A percentile compares a stretch with the other conserved stretches of the same genome.
Conservation (phyloP, 148 eudicot species). For the Vaccinium vitisidaea region DNA sequence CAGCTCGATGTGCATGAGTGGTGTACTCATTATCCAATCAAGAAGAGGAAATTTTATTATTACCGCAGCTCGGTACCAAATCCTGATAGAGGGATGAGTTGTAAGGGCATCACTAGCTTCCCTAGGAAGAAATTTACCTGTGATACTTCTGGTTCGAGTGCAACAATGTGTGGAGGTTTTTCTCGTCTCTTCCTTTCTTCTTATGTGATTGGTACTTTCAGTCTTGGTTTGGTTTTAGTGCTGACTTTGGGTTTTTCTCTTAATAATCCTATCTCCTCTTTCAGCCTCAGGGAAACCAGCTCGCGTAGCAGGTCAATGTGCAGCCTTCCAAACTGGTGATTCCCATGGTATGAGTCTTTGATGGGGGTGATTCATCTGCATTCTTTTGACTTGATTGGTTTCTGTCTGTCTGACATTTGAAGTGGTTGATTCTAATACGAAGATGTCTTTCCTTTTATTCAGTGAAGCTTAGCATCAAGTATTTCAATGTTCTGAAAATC, state of each 20-base stretch:
- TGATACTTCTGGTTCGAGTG: conserved; percentile 31
- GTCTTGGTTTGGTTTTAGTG: neutral
- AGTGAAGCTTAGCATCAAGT: conserved; percentile 95
- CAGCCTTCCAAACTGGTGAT: conserved; percentile 53
- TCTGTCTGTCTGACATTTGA: conserved; percentile 21
- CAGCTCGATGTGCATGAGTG: no score
- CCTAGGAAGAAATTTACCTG: conserved; percentile 37
- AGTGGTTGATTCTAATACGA: conserved; percentile 30
- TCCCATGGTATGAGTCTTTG: conserved; percentile 60
- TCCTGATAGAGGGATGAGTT: conserved; percentile 36
- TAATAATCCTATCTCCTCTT: conserved; percentile 23
- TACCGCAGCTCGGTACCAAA: conserved; percentile 42
- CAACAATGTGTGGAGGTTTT: conserved; percentile 48
- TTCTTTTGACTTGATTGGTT: conserved; percentile 26
- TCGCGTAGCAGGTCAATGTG: conserved; percentile 44
- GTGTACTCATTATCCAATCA: no score
- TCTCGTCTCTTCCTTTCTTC: conserved; percentile 4
- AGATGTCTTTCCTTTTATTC: conserved; percentile 42
- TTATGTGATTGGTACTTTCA: neutral
- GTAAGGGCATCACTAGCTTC: conserved; percentile 41
- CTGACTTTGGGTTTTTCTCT: conserved; percentile 11
- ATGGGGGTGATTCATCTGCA: conserved; percentile 29
- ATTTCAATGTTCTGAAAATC: conserved; percentile 47
- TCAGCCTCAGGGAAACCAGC: conserved; percentile 51
- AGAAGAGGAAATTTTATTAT: conserved; percentile 32